Base-by-base conservation (phyloP, 106 monocot genomes). In the Narthecium ossifragum region DNA sequence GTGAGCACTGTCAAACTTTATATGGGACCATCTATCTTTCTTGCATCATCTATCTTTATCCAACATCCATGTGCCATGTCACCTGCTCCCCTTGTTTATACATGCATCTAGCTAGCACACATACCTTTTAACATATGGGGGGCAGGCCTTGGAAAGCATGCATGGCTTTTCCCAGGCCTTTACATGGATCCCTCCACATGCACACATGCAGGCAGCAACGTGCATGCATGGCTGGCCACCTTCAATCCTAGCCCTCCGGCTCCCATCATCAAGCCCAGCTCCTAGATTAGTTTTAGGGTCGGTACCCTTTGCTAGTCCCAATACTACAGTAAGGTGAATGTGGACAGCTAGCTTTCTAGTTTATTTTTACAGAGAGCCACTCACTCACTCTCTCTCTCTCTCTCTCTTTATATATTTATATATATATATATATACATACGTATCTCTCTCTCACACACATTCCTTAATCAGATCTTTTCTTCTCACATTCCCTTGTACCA, bases 381-480 rank as follows among this genome's bases (percentile, higher is more conserved):
- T 3, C 3, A 11, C 39, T 39, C 39, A 1, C 43, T 43, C 11
- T 6, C 49, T 24, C 49, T 22, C 23, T 20, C 23, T 20, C 49
- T 49, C 9, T 24, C n/a, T n/a, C n/a, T n/a, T n/a, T n/a, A n/a
- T n/a, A n/a, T n/a, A n/a, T n/a, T n/a, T n/a, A n/a, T n/a, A n/a
- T n/a, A n/a, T n/a, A n/a, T n/a, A n/a, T n/a, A n/a, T n/a, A n/a
- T n/a, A n/a, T n/a, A n/a, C n/a, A n/a, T n/a, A n/a, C n/a, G n/a
- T n/a, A n/a, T n/a, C n/a, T n/a, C n/a, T n/a, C n/a, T n/a, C 17
- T 23, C 23, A 23, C 21, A 22, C 49, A 49, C 21, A 49, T 49
- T 49, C 49, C 49, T 49, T 49, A n/a, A n/a, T n/a, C n/a, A 24
- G 49, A 49, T 49, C 49, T 49, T 49, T 49, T n/a, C n/a, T n/a